Percentiles rank a stretch among this genome's conserved stretches.
These are phyloP conservation scores for Cicer pinnatifidum DNA, from an alignment of 306 rosid genomes.

Conservation along the genomic window DNA sequence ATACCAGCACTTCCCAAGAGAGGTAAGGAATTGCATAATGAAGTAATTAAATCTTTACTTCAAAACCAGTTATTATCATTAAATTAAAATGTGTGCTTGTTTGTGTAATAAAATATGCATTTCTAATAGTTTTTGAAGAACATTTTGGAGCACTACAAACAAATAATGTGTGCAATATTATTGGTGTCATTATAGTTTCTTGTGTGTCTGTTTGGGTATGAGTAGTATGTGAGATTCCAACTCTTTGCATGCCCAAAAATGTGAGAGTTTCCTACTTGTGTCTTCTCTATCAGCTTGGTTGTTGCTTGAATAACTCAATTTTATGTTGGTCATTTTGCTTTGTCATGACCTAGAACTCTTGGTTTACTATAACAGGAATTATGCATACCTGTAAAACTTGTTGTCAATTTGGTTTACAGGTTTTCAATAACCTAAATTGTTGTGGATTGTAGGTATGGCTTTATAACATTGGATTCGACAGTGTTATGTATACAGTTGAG, in stretches of 20 bases:
- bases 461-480: conserved; percentile 69
- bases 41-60: conserved; percentile 25
- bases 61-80: conserved; percentile 12
- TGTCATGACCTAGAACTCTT: conserved; percentile 7
- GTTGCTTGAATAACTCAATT: conserved; percentile 7
- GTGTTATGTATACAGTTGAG: conserved; percentile 72
- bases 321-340: conserved; percentile 7
- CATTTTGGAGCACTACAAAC: neutral
- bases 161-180: neutral
- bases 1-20: conserved; percentile 92
- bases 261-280: conserved; percentile 15
- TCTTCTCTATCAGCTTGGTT: neutral
- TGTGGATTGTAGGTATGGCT: conserved; percentile 85
- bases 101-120: neutral
- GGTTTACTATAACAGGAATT: neutral
- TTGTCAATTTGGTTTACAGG: conserved; percentile 37
- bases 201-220: conserved; percentile 7
- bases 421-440: conserved; percentile 40
- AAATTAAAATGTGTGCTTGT: neutral
- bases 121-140: conserved; percentile 26
- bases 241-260: conserved; percentile 3
- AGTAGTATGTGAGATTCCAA: conserved; percentile 22
- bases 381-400: conserved; percentile 23
- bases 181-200: neutral
- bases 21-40: conserved; percentile 59